Conservation (phyloP, 192 early-diverging fungal species). For the Diversispora epigaea region DNA sequence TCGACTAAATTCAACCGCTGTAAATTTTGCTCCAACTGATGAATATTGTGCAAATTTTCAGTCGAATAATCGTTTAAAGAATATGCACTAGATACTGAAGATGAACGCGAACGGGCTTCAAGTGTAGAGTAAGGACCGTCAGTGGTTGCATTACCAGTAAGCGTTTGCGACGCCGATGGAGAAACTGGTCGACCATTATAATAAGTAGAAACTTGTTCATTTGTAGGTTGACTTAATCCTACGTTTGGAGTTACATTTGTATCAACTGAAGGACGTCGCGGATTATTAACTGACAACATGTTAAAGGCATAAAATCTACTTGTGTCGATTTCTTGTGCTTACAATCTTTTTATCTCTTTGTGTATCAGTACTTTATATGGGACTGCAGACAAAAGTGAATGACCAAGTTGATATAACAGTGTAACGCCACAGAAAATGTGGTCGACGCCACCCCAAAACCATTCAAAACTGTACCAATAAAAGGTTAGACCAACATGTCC, state of each 20-base stretch:
- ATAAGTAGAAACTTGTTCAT: slow-evolving; percentile 6
- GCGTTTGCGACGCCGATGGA: neutral
- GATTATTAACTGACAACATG: slow-evolving; percentile 12
- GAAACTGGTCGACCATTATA: neutral
- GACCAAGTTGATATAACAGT: too few species aligned
- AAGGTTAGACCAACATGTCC: too few species aligned
- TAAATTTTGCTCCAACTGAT: neutral
- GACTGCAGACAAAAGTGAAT: too few species aligned
- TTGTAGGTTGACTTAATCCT: slow-evolving; percentile 13
- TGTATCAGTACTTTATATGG: too few species aligned
- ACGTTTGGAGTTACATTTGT: slow-evolving; percentile 6
- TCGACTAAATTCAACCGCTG: neutral
- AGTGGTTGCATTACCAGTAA: neutral
- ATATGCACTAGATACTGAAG: slow-evolving; percentile 18
- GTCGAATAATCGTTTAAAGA: neutral
- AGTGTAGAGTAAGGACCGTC: slow-evolving; percentile 20
- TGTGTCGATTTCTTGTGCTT: neutral
- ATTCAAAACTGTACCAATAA: too few species aligned
- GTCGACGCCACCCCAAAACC: too few species aligned
- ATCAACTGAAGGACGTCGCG: slow-evolving; percentile 10
- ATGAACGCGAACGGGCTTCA: slow-evolving; percentile 25
- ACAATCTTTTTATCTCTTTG: too few species aligned
- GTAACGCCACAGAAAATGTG: too few species aligned
- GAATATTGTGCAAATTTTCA: too few species aligned
- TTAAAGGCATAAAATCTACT: neutral